Percentiles rank a stretch among this genome's conserved stretches.
phyloP scores from a whole-genome alignment of 2,329 filamentous ascomycete genomes.

The Mycosphaerelloides madeirae region DNA sequence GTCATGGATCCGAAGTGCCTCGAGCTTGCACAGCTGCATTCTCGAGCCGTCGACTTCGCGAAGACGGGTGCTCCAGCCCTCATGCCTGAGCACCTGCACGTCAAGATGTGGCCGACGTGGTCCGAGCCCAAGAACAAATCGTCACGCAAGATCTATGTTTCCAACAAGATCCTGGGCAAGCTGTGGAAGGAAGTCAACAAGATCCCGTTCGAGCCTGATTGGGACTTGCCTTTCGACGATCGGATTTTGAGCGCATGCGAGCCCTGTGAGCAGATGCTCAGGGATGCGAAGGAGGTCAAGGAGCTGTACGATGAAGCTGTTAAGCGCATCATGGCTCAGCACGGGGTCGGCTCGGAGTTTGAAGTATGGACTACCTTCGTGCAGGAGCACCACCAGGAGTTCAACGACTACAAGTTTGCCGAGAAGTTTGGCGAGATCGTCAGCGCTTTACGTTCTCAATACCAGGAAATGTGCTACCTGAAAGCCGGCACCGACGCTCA shows the following conservation, averaged over 20 bases:
- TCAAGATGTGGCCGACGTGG: slow-evolving; percentile 73
- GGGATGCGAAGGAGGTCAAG: slow-evolving; percentile 64
- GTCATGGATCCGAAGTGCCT: slow-evolving; percentile 67
- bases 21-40: slow-evolving; percentile 73
- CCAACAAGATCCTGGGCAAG: slow-evolving; percentile 67
- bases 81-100: slow-evolving; percentile 59
- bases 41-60: slow-evolving; percentile 86
- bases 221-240: slow-evolving; percentile 67
- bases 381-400: slow-evolving; percentile 65
- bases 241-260: slow-evolving; percentile 64
- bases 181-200: slow-evolving; percentile 73
- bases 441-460: slow-evolving; percentile 61
- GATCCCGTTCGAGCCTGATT: slow-evolving; percentile 68
- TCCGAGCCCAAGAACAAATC: slow-evolving; percentile 58
- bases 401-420: slow-evolving; percentile 77
- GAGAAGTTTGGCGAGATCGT: slow-evolving; percentile 74
- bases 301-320: slow-evolving; percentile 70
- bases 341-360: slow-evolving; percentile 80
- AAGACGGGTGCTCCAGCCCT: slow-evolving; percentile 79
- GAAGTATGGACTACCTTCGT: slow-evolving; percentile 88
- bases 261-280: slow-evolving; percentile 52
- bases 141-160: slow-evolving; percentile 55
- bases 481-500: slow-evolving; percentile 48
- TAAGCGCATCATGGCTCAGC: slow-evolving; percentile 75
- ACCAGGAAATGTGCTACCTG: slow-evolving; percentile 61